Evolutionary conservation across 345 rosid genomes (phyloP), one percentile per base, ranked within the genome.

Genomic region (Brassica nigra): DNA sequence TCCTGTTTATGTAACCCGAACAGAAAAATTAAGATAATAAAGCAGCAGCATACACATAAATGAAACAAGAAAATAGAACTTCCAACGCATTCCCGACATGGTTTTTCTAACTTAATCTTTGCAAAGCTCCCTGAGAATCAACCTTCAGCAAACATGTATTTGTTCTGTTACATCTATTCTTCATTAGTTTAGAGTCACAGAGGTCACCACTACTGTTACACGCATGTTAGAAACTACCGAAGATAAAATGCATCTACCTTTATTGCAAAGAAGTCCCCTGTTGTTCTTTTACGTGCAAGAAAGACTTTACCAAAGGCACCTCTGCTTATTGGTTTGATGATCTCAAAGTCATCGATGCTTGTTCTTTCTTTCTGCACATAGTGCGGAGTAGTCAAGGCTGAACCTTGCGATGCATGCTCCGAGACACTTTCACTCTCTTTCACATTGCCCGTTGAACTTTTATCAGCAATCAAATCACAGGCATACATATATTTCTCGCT

Each of bases 241-340:
- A 15, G 14, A 75, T 5, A 16, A 54, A 55, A 75, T 58, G 54
- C 49, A 28, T 15, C 66, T 83, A 90, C 97, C 94, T 92, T 92
- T 67, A 92, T 90, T 39, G 97, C 97, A 92, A 92, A 92, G 73
- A 92, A 81, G 83, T 92, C 97, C 65, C 97, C 91, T 3, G 97
- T 92, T 31, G 90, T 86, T 73, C 94, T 82, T 86, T 92, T 90
- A 66, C 92, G 94, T 44, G 97, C 91, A 70, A 92, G 94, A 80
- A 89, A 92, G 81, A 92, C 97, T 86, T 89, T 92, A 62, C 97
- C 97, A 79, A 86, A 92, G 58, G 92, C 92, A 37, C 97, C 97
- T 85, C 90, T 89, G 83, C 92, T 92, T 59, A 92, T 88, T 80
- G 92, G 97, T 83, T 89, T 92, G 84, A 92, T 89, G 76, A 88